Base-by-base conservation (phyloP, 306 rosid genomes). In the Castanea mollissima region DNA sequence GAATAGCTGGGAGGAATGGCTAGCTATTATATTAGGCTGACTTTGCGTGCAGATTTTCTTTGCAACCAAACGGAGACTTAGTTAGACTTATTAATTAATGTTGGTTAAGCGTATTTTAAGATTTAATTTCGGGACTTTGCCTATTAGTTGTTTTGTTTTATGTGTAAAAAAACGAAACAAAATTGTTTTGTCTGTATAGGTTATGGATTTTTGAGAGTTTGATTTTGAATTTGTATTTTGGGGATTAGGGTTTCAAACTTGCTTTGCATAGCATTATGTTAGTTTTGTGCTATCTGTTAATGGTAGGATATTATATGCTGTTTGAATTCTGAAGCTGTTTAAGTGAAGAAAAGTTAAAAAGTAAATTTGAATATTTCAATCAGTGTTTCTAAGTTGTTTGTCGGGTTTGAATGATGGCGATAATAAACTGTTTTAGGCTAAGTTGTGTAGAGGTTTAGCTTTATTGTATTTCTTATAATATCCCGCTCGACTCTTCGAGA, bases 61-160 rank as follows among this genome's bases (percentile, higher is more conserved):
- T 19, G 81, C 5, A 80, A 78, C 55, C 6, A 63, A 77, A 46
- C 69, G 25, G 18, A 44, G 73, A 38, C 35, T 56, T 83, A 46
- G 54, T 0, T 10, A 46, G 54, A 46, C 15, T 46, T 46, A 23
- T 23, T 23, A 23, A 3, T 49, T 49, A 49, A 0, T 38, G 46
- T 38, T 38, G 7, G 11, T 38, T 34, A 62, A 38, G 71, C 4
- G 34, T 79, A 55, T 49, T 75, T 34, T 65, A 64, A 51, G 83
- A 83, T 75, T 83, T 32, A 10, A 35, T 8, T 78, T 60, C 12
- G 56, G 2, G 10, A 0, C 35, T n/a, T 3, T 7, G 0, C 35
- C 14, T 3, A 3, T 49, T 41, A 41, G 16, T 29, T 74, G 10
- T 27, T 79, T 70, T 20, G 74, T 55, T 35, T 35, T 12, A 12